These are phyloP conservation scores for Discostella stelligera DNA, from an alignment of 352 stramenopile species.

Conservation along the genomic window DNA sequence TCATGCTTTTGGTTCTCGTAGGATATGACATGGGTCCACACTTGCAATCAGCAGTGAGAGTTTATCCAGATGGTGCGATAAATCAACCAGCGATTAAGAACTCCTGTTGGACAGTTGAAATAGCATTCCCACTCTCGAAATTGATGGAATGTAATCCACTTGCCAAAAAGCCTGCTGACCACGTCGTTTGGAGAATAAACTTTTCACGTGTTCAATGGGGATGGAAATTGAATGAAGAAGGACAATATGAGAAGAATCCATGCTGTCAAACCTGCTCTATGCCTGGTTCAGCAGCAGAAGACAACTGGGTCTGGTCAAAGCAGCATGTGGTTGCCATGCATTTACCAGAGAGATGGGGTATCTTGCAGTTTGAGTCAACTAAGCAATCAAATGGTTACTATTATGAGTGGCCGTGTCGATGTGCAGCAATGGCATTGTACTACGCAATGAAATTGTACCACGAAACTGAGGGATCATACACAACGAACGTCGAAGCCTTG, in stretches of 20 bases:
- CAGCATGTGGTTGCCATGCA: constrained; percentile 47
- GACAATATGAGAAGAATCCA: constrained; percentile 38
- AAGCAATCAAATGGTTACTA: constrained; percentile 23
- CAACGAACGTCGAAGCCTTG: constrained; percentile 25
- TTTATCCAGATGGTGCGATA: constrained; percentile 35
- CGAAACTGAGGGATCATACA: constrained; percentile 26
- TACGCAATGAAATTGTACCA: constrained; percentile 47
- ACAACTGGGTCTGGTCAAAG: constrained; percentile 49
- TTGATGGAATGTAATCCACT: constrained; percentile 32
- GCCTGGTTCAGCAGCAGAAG: constrained; percentile 29
- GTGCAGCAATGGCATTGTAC: constrained; percentile 49
- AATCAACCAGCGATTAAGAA: constrained; percentile 37
- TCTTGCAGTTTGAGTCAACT: constrained; percentile 42
- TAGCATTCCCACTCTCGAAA: constrained; percentile 47
- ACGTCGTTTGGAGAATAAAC: constrained; percentile 44
- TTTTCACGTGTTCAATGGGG: constrained; percentile 55
- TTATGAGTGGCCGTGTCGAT: constrained; percentile 37
- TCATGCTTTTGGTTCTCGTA: neutral
- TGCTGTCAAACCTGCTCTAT: constrained; percentile 41
- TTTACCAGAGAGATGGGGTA: constrained; percentile 46
- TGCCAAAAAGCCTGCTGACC: constrained; percentile 27
- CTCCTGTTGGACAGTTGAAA: constrained; percentile 47
- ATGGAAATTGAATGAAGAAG: constrained; percentile 26
- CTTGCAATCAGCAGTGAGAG: constrained; percentile 29
- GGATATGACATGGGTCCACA: constrained; percentile 45